Evolutionary conservation across 352 stramenopile species (phyloP).

Genomic region (Globisporangium viniferum): DNA sequence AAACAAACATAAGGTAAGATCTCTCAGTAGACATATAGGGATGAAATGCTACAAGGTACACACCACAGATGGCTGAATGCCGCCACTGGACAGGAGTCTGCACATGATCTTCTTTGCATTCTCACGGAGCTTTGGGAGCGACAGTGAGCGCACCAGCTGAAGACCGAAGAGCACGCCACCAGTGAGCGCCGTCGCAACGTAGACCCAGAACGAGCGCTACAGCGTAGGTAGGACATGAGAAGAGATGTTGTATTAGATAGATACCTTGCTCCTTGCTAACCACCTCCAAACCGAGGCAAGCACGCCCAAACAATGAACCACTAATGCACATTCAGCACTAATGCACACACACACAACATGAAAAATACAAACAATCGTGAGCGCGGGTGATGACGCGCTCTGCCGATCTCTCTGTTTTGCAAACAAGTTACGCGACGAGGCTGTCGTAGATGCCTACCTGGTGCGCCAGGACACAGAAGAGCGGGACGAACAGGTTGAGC

Average conservation of each 20-base stretch:
- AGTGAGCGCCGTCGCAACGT: constrained; percentile 56
- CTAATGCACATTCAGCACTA: neutral
- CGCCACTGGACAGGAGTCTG: constrained; percentile 55
- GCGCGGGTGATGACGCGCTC: no score
- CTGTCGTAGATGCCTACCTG: constrained; percentile 42
- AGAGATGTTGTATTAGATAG: constrained; percentile 6
- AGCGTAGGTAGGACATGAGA: neutral
- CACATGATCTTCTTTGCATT: constrained; percentile 79
- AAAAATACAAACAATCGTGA: constrained; percentile 17
- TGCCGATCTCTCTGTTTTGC: neutral
- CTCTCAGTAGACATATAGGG: no score
- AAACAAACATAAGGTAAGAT: neutral
- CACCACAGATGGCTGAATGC: constrained; percentile 57
- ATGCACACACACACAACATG: neutral
- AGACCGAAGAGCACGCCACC: constrained; percentile 55
- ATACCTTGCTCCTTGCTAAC: neutral
- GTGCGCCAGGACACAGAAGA: constrained; percentile 78
- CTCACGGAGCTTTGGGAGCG: constrained; percentile 51
- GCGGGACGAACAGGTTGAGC: constrained; percentile 67
- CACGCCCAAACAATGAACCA: neutral
- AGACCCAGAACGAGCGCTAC: constrained; percentile 80
- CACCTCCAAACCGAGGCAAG: neutral
- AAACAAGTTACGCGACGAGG: constrained; percentile 1
- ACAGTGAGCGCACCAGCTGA: constrained; percentile 74
- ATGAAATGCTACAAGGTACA: neutral